These are phyloP conservation scores for Ogataea saltuana DNA, from an alignment of 805 yeast genomes.

Conservation along the genomic window DNA sequence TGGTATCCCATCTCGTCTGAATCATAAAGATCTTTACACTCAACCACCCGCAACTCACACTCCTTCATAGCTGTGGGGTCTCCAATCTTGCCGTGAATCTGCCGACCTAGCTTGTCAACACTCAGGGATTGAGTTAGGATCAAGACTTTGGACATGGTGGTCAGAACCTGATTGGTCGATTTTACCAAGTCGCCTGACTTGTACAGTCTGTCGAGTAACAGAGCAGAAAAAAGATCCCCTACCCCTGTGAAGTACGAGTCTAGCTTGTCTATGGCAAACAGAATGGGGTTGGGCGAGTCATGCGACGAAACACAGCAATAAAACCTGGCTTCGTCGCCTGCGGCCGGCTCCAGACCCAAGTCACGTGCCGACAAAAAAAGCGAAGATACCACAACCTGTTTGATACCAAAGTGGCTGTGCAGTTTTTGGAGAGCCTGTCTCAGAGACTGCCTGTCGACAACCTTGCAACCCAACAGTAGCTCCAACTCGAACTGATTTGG, in stretches of 20 bases:
- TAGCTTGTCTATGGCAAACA: conserved; percentile 58
- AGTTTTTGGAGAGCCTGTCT: conserved; percentile 47
- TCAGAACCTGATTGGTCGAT: conserved; percentile 55
- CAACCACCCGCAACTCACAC: conserved; percentile 70
- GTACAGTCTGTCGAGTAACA: conserved; percentile 63
- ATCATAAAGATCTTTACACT: conserved; percentile 46
- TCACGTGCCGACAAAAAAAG: conserved; percentile 32
- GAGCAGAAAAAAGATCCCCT: conserved; percentile 86
- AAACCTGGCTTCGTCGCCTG: conserved; percentile 27
- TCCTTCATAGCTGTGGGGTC: conserved; percentile 62
- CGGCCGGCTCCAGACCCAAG: conserved; percentile 17
- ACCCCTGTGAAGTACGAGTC: conserved; percentile 92
- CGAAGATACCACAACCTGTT: conserved; percentile 70
- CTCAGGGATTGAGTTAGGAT: conserved; percentile 46
- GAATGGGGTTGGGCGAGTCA: conserved; percentile 20
- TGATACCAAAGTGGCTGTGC: conserved; percentile 50
- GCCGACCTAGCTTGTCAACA: conserved; percentile 37
- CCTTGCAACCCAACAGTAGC: conserved; percentile 46
- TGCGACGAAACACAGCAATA: conserved; percentile 47
- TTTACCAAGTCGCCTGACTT: conserved; percentile 27
- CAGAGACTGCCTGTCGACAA: conserved; percentile 42
- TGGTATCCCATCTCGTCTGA: conserved; percentile 12
- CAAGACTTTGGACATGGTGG: conserved; percentile 56
- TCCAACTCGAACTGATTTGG: conserved; percentile 93
- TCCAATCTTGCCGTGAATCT: conserved; percentile 52